A percentile compares a stretch with the other conserved stretches of the same genome.
These are phyloP conservation scores for Geranium brycei DNA, from an alignment of 345 rosid genomes.

Conservation along the genomic window DNA sequence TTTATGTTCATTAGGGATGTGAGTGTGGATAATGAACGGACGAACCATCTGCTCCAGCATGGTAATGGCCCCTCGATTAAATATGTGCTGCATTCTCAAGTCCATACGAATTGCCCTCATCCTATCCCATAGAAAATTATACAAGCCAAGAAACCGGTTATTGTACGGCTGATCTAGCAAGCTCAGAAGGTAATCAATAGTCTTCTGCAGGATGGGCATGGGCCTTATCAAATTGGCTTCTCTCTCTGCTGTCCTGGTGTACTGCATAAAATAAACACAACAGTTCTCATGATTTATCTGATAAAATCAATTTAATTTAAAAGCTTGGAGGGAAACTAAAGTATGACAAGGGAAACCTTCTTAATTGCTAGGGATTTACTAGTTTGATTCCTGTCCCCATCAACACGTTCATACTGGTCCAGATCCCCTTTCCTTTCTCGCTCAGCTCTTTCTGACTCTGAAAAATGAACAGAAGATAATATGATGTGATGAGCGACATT, in stretches of 20 bases:
- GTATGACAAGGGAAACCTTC: conserved; percentile 31
- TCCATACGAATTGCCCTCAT: conserved; percentile 98
- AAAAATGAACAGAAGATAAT: conserved; percentile 5
- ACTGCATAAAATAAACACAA: conserved; percentile 36
- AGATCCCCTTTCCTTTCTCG: conserved; percentile 98
- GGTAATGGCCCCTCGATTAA: conserved; percentile 59
- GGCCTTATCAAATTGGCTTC: conserved; percentile 86
- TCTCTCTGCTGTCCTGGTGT: conserved; percentile 87
- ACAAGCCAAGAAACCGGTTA: conserved; percentile 67
- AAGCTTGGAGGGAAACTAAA: background rate
- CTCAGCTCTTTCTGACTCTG: conserved; percentile 85
- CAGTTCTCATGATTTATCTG: conserved; percentile 11
- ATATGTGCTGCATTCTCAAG: conserved; percentile 92
- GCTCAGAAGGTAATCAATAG: conserved; percentile 63
- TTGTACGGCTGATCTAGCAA: conserved; percentile 82
- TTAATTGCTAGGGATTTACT: conserved; percentile 74
- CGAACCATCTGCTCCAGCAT: conserved; percentile 96
- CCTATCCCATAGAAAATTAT: conserved; percentile 96
- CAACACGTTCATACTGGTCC: conserved; percentile 83
- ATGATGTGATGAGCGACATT: background rate
- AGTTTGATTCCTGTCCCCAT: conserved; percentile 91
- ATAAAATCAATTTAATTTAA: background rate
- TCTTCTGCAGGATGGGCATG: conserved; percentile 71
- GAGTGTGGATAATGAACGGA: conserved; percentile 1
- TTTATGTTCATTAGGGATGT: conserved; percentile 5